These are phyloP conservation scores for Brasilioporus rufonigricans DNA, from an alignment of 768 basidiomycete species.

Conservation along the genomic window DNA sequence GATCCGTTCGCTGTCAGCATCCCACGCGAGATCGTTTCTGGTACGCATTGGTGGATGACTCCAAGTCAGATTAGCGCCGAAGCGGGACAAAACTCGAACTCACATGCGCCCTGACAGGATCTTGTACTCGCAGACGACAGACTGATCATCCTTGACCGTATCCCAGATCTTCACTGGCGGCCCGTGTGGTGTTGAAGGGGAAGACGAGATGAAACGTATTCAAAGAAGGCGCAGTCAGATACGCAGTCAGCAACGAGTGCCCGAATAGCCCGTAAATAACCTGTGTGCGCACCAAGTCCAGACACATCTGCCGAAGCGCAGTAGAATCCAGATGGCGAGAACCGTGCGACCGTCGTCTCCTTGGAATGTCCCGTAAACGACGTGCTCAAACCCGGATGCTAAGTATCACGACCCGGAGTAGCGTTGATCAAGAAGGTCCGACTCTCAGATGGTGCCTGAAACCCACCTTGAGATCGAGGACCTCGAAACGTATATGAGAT, in stretches of 20 bases:
- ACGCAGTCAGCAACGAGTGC: background rate
- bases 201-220: background rate
- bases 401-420: background rate
- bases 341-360: slow-evolving; percentile 82
- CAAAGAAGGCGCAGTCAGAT: background rate
- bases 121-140: slow-evolving; percentile 78
- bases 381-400: slow-evolving; percentile 66
- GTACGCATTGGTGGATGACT: background rate
- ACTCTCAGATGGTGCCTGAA: background rate
- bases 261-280: background rate
- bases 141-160: slow-evolving; percentile 78
- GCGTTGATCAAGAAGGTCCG: background rate
- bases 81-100: slow-evolving; percentile 1
- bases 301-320: slow-evolving; percentile 85
- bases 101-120: slow-evolving; percentile 74
- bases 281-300: slow-evolving; percentile 63
- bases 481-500: slow-evolving; percentile 41
- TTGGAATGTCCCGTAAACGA: slow-evolving; percentile 81
- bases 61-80: background rate
- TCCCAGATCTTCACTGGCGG: slow-evolving; percentile 90
- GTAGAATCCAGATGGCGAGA: slow-evolving; percentile 94
- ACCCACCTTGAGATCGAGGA: slow-evolving; percentile 79
- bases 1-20: slow-evolving; percentile 94
- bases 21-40: slow-evolving; percentile 95
- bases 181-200: background rate